Evolutionary conservation across 345 rosid species (phyloP).

Genomic region (Isatis tinctoria): DNA sequence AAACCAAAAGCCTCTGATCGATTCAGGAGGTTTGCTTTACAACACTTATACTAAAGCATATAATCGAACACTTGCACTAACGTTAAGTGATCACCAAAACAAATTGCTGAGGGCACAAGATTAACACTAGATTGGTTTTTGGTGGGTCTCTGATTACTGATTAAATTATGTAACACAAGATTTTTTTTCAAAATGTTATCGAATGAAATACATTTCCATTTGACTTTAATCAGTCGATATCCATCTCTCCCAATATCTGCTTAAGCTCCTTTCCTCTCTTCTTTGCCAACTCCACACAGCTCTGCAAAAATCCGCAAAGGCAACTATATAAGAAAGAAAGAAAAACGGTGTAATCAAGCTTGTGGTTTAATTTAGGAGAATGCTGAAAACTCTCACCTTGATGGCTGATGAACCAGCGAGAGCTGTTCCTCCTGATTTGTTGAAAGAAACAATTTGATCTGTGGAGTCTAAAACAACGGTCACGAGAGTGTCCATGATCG

Average conservation of each 20-base stretch:
- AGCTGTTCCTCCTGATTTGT: conserved; percentile 81
- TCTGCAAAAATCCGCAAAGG: conserved; percentile 13
- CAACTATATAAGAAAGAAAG: background rate
- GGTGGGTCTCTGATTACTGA: background rate
- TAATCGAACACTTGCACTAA: background rate
- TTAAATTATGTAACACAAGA: conserved; percentile 2
- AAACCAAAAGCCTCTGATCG: background rate
- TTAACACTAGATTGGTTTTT: background rate
- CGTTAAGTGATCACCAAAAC: background rate
- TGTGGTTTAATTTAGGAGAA: background rate
- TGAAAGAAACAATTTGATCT: conserved; percentile 63
- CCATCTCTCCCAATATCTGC: conserved; percentile 34
- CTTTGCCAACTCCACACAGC: conserved; percentile 31
- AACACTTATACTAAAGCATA: background rate
- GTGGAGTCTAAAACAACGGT: conserved; percentile 73
- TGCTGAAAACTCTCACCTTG: conserved; percentile 45
- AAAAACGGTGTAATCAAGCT: background rate
- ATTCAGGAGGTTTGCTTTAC: background rate
- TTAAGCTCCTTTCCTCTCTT: conserved; percentile 29
- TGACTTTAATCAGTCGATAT: conserved; percentile 14
- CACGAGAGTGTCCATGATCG: conserved; percentile 70
- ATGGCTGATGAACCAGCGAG: conserved; percentile 58
- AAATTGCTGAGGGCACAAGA: background rate
- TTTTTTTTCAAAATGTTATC: background rate
- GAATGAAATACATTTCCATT: background rate